phyloP scores from a whole-genome alignment of 345 rosid genomes.

The Jatropha curcas region DNA sequence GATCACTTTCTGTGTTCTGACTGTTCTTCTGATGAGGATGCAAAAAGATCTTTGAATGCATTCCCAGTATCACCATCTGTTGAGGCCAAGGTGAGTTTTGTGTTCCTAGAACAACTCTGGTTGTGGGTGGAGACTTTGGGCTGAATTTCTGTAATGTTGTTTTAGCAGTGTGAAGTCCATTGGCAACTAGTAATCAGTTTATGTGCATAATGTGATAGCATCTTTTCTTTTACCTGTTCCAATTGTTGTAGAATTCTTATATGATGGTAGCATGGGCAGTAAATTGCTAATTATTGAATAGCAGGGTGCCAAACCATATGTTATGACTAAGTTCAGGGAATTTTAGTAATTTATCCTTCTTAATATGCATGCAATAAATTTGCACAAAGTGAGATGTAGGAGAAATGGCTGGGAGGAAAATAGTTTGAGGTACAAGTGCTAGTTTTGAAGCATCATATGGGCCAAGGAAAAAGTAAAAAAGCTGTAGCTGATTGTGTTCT shows the following conservation, averaged over 20 bases:
- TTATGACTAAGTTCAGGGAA: too few species aligned
- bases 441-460: background rate
- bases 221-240: background rate
- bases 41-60: slow-evolving; percentile 54
- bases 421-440: background rate
- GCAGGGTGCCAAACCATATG: too few species aligned
- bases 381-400: background rate
- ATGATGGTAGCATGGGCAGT: too few species aligned
- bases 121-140: background rate
- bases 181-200: background rate
- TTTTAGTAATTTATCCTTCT: too few species aligned
- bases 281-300: too few species aligned
- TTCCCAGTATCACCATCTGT: slow-evolving; percentile 49
- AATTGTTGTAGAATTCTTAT: background rate
- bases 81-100: slow-evolving; percentile 55
- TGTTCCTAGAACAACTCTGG: background rate
- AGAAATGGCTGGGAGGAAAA: background rate
- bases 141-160: background rate
- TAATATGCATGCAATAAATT: background rate
- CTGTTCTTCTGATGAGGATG: slow-evolving; percentile 63
- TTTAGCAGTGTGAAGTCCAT: background rate
- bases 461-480: background rate
- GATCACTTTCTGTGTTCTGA: slow-evolving; percentile 76
- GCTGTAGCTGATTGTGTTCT: background rate
- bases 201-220: background rate